phyloP scores from a whole-genome alignment of 2,329 filamentous ascomycete genomes.

The Arthrinium phaeospermum region DNA sequence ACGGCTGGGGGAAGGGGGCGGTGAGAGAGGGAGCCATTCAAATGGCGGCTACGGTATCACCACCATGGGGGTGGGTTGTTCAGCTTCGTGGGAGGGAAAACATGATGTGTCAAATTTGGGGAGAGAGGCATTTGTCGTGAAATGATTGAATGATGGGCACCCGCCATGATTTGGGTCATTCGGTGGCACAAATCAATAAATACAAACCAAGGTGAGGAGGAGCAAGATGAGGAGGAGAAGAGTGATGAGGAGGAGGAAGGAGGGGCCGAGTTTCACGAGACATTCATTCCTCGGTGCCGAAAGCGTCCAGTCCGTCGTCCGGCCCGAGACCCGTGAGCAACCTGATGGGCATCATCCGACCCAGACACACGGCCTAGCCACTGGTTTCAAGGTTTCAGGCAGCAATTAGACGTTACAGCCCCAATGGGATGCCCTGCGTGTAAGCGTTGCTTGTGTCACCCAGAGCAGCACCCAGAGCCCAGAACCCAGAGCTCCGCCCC shows the following conservation, averaged over 20 bases:
- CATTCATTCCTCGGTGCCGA: slow-evolving; percentile 18
- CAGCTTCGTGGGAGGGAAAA: background rate
- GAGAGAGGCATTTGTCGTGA: background rate
- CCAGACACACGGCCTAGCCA: slow-evolving; percentile 1
- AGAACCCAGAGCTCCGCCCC: background rate
- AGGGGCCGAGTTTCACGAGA: background rate
- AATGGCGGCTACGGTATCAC: background rate
- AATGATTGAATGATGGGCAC: slow-evolving; percentile 1
- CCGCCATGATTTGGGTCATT: slow-evolving; percentile 5
- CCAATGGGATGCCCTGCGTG: background rate
- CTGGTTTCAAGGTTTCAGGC: slow-evolving; percentile 3
- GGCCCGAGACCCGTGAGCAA: slow-evolving; percentile 13
- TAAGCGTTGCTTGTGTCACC: slow-evolving; percentile 15
- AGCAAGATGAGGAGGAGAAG: background rate
- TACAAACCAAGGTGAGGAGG: background rate
- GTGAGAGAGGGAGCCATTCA: background rate
- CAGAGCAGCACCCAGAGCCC: background rate
- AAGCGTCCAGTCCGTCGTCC: background rate
- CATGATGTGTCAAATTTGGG: background rate
- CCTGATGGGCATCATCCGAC: background rate
- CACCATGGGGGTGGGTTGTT: background rate
- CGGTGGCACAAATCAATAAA: background rate
- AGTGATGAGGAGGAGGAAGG: background rate
- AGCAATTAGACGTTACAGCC: background rate
- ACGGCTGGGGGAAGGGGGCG: background rate